phyloP scores from a whole-genome alignment of 75 land plant species.

The Cunninghamia lanceolata region DNA sequence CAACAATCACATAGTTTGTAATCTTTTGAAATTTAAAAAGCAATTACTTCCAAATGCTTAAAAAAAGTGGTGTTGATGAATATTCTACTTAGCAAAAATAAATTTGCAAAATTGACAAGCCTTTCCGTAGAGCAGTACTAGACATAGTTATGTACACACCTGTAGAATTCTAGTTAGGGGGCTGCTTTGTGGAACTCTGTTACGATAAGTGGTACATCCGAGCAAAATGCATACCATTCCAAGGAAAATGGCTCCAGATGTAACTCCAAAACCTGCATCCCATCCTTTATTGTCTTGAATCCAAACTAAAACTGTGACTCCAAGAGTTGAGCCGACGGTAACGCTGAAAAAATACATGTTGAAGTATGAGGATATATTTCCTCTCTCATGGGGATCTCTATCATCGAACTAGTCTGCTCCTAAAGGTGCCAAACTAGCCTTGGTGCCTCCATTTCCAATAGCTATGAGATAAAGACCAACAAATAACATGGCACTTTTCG shows the following conservation, averaged over 20 bases:
- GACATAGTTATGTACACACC: constrained; percentile 18
- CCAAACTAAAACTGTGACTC: too few species aligned
- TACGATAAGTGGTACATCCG: constrained; percentile 58
- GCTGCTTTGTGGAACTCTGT: constrained; percentile 74
- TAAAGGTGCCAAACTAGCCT: too few species aligned
- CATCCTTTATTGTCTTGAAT: too few species aligned
- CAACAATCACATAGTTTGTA: too few species aligned
- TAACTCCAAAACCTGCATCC: too few species aligned
- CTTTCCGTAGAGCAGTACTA: too few species aligned
- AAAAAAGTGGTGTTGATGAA: too few species aligned
- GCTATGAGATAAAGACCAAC: constrained; percentile 69
- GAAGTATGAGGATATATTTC: constrained; percentile 74
- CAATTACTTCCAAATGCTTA: too few species aligned
- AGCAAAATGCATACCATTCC: constrained; percentile 64
- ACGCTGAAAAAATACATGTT: constrained; percentile 21
- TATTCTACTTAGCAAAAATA: too few species aligned
- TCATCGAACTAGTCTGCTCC: constrained; percentile 38
- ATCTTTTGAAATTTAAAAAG: too few species aligned
- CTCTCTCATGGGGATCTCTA: constrained; percentile 74
- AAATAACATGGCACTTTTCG: constrained; percentile 40
- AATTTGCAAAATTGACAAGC: too few species aligned
- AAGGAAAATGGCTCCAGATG: constrained; percentile 16
- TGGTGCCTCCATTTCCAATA: constrained; percentile 76
- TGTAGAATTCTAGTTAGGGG: constrained; percentile 80
- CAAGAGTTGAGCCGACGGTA: too few species aligned